Evolutionary conservation across 331 rosid species (phyloP).

Genomic region (Pyracantha coccinea): DNA sequence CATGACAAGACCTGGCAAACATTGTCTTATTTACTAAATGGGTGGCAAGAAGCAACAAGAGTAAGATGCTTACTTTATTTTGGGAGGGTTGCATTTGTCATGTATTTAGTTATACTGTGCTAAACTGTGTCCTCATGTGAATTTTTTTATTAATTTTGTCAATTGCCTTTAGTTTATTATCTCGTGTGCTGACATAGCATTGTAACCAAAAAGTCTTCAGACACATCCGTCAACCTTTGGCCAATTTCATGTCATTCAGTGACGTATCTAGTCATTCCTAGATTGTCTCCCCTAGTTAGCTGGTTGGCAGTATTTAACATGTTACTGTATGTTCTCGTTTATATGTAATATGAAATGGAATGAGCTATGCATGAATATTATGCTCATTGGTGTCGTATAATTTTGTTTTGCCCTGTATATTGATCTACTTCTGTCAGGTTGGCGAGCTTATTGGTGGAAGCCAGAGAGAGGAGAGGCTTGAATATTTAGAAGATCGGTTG

Average conservation of each 20-base stretch:
- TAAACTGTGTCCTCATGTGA: background rate
- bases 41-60: background rate
- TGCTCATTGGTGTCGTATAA: background rate
- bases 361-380: background rate
- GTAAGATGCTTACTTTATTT: background rate
- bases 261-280: background rate
- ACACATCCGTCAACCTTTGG: too few relatives aligned
- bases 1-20: background rate
- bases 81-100: background rate
- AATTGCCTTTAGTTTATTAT: background rate
- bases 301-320: background rate
- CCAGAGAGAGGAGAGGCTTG: slow-evolving; percentile 95
- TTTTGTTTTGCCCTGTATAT: background rate
- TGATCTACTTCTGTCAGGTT: slow-evolving; percentile 36
- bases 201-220: too few relatives aligned
- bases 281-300: background rate
- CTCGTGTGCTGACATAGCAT: background rate
- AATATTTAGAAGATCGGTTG: slow-evolving; percentile 68
- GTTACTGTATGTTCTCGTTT: background rate
- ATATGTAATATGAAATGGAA: background rate
- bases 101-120: background rate
- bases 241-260: background rate
- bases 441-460: slow-evolving; percentile 99
- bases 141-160: background rate
- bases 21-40: background rate